Conservation (phyloP, 441 rosid species). For the Metrosideros polymorpha region DNA sequence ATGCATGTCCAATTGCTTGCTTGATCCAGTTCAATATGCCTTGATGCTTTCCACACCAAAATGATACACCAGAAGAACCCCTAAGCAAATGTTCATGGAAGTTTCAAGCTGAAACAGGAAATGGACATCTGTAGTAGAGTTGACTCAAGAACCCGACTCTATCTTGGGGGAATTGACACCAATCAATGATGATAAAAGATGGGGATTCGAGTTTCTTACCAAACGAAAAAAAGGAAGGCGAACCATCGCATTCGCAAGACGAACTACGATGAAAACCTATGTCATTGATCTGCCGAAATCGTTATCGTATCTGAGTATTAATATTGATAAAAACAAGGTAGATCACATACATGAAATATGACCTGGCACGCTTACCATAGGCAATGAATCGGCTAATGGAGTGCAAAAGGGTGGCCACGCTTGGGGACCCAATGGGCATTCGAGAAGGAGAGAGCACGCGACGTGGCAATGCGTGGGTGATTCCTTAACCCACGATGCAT, state of each 20-base stretch:
- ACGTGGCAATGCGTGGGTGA: background rate
- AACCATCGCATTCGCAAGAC: background rate
- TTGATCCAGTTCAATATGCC: background rate
- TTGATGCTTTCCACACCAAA: background rate
- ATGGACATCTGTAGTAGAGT: background rate
- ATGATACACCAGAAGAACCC: background rate
- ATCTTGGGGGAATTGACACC: background rate
- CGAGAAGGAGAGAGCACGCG: background rate
- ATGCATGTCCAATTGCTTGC: background rate
- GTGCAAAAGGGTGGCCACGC: background rate
- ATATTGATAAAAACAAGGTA: background rate
- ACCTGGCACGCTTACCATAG: background rate
- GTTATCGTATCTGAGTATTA: background rate
- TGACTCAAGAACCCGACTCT: background rate
- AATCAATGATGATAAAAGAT: background rate
- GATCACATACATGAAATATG: background rate
- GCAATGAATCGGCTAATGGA: background rate
- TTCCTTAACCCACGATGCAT: background rate
- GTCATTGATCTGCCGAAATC: background rate
- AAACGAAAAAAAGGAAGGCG: background rate
- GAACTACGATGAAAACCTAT: rapidly evolving
- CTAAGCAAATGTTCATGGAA: background rate
- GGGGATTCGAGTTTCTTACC: background rate
- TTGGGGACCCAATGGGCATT: background rate
- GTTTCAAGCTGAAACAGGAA: background rate